Percentiles rank a stretch among this genome's conserved stretches.
Evolutionary conservation across 73 alveolate genomes (phyloP).

Genomic region (Paramecium sonneborni): DNA sequence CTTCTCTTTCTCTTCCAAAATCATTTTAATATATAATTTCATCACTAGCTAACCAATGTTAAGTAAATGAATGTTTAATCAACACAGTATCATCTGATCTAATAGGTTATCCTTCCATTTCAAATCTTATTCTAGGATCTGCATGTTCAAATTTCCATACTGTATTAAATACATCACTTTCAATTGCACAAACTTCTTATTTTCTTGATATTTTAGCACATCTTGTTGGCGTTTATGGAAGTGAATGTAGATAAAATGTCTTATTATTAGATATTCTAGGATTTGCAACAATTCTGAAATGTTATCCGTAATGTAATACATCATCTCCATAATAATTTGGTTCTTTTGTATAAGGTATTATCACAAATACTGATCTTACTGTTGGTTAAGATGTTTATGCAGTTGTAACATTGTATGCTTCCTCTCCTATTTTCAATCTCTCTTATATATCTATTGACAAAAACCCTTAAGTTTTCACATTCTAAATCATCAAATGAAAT

Average conservation of each 20-base stretch:
- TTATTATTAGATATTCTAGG: slow-evolving; percentile 60
- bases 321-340: slow-evolving; percentile 47
- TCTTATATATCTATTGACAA: slow-evolving; percentile 52
- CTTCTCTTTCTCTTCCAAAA: slow-evolving; percentile 68
- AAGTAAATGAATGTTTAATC: slow-evolving; percentile 59
- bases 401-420: slow-evolving; percentile 59
- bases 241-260: slow-evolving; percentile 27
- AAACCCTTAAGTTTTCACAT: slow-evolving; percentile 44
- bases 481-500: slow-evolving; percentile 24
- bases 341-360: slow-evolving; percentile 38
- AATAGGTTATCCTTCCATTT: slow-evolving; percentile 65
- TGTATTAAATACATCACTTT: slow-evolving; percentile 47
- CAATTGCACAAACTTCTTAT: slow-evolving; percentile 57
- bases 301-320: slow-evolving; percentile 60
- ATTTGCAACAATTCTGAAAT: slow-evolving; percentile 56
- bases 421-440: slow-evolving; percentile 52
- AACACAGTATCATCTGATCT: slow-evolving; percentile 44
- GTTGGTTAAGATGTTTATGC: slow-evolving; percentile 49
- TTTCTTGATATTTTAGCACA: slow-evolving; percentile 69
- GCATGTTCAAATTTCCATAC: slow-evolving; percentile 64
- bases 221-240: slow-evolving; percentile 51
- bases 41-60: slow-evolving; percentile 68
- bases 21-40: slow-evolving; percentile 57
- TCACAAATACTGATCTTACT: slow-evolving; percentile 59
- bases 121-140: slow-evolving; percentile 64